phyloP scores from a whole-genome alignment of 805 yeast genomes.

The Lipomyces sp. region DNA sequence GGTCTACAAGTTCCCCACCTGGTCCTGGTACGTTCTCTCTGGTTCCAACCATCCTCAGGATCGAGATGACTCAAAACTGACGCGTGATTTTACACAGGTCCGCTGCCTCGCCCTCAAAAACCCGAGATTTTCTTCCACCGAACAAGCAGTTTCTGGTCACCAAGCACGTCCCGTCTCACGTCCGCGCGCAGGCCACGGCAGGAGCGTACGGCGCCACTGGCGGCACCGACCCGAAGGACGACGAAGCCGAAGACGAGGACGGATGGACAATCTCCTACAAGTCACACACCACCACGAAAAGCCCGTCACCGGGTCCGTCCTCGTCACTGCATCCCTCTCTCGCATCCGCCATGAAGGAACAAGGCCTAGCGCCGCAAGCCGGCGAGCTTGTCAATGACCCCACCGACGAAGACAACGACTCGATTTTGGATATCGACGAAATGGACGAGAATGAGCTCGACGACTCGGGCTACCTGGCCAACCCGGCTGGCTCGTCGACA shows the following conservation, averaged over 20 bases:
- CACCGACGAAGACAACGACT: slow-evolving; percentile 16
- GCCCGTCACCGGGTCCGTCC: not conserved
- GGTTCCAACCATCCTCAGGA: not conserved
- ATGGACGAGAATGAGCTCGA: slow-evolving; percentile 25
- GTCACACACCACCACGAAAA: slow-evolving; percentile 1
- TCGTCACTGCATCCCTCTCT: too few relatives aligned
- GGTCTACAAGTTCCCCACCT: slow-evolving; percentile 89
- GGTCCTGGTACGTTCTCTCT: slow-evolving; percentile 66
- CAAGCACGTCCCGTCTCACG: slow-evolving; percentile 80
- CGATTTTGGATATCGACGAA: slow-evolving; percentile 24
- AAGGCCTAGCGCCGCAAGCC: not conserved
- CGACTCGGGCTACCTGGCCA: slow-evolving; percentile 21
- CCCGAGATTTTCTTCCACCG: slow-evolving; percentile 70
- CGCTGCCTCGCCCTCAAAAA: slow-evolving; percentile 52
- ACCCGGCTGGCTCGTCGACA: not conserved
- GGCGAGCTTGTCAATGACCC: not conserved
- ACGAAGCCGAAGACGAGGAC: slow-evolving; percentile 40
- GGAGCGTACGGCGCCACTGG: slow-evolving; percentile 14
- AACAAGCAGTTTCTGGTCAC: slow-evolving; percentile 88
- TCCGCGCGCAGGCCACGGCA: slow-evolving; percentile 50
- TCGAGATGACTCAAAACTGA: too few relatives aligned
- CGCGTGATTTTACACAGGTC: slow-evolving; percentile 38
- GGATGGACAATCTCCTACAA: slow-evolving; percentile 28
- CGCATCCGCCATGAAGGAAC: not conserved
- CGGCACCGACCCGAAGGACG: slow-evolving; percentile 15